Evolutionary conservation across 305 asterid species (phyloP).

Genomic region (Plantago rigida): DNA sequence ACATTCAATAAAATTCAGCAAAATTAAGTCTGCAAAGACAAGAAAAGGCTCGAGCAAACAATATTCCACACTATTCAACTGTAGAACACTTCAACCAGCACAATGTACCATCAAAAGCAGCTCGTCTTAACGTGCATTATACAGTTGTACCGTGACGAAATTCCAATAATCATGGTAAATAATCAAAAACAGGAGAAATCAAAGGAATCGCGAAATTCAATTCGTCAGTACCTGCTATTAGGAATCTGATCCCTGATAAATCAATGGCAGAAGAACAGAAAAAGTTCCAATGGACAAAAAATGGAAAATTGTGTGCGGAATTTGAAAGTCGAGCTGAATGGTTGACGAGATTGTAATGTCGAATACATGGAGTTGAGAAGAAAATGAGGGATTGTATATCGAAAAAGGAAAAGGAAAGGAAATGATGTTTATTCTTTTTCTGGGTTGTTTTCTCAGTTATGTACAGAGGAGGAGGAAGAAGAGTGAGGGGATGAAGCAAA

Average conservation of each 20-base stretch:
- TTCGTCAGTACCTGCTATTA: slow-evolving; percentile 26
- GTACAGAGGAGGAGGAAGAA: slow-evolving; percentile 12
- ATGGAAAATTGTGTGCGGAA: neutral
- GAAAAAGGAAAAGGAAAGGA: neutral
- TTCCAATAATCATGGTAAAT: slow-evolving; percentile 22
- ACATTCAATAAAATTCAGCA: neutral
- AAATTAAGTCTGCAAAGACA: neutral
- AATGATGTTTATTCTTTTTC: too few species aligned
- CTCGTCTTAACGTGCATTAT: slow-evolving; percentile 29
- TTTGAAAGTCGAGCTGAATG: neutral
- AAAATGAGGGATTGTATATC: neutral
- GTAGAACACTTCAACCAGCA: slow-evolving; percentile 21
- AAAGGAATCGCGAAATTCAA: neutral
- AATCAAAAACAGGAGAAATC: neutral
- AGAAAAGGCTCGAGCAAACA: neutral
- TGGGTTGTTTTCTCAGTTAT: neutral
- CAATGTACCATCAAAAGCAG: slow-evolving; percentile 24
- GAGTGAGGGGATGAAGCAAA: neutral
- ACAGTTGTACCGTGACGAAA: slow-evolving; percentile 6
- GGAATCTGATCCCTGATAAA: slow-evolving; percentile 30
- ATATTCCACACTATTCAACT: slow-evolving; percentile 5
- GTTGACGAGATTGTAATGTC: slow-evolving; percentile 3
- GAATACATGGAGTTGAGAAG: neutral
- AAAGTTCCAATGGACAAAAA: neutral
- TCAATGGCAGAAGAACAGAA: neutral